A percentile compares a stretch with the other conserved stretches of the same genome.
phyloP scores from a whole-genome alignment of 2,329 filamentous ascomycete species.

The Colletotrichum chrysophilum region DNA sequence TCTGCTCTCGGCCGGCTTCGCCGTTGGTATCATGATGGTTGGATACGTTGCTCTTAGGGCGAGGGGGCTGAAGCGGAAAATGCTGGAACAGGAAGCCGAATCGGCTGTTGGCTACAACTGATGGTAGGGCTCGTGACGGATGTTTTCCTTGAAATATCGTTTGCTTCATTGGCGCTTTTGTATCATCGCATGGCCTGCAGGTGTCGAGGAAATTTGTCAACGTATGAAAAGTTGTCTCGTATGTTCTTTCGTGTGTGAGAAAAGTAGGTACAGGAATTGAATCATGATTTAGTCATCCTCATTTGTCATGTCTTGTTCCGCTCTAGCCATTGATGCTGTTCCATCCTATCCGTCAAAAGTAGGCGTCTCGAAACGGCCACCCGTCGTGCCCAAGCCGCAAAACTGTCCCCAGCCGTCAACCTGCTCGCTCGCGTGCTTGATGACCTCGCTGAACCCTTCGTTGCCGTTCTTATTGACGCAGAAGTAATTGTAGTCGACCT shows the following conservation, averaged over 20 bases:
- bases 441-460: constrained; percentile 34
- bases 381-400: constrained; percentile 24
- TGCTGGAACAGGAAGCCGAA: constrained; percentile 22
- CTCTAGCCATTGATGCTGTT: background rate
- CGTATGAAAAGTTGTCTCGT: background rate
- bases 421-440: constrained; percentile 35
- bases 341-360: constrained; percentile 18
- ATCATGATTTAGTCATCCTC: background rate
- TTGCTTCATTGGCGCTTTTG: background rate
- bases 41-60: constrained; percentile 62
- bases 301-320: background rate
- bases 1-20: constrained; percentile 64
- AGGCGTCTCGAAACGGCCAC: constrained; percentile 28
- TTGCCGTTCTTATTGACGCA: constrained; percentile 29
- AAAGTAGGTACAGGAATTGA: background rate
- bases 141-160: background rate
- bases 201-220: background rate
- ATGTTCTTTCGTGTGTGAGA: background rate
- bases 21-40: constrained; percentile 71
- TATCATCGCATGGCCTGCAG: background rate
- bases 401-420: constrained; percentile 38
- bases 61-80: constrained; percentile 36
- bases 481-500: constrained; percentile 29
- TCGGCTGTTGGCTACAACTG: background rate
- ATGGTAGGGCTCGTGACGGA: background rate